These are phyloP conservation scores for Salix suchowensis DNA, from an alignment of 345 rosid species.

Conservation along the genomic window DNA sequence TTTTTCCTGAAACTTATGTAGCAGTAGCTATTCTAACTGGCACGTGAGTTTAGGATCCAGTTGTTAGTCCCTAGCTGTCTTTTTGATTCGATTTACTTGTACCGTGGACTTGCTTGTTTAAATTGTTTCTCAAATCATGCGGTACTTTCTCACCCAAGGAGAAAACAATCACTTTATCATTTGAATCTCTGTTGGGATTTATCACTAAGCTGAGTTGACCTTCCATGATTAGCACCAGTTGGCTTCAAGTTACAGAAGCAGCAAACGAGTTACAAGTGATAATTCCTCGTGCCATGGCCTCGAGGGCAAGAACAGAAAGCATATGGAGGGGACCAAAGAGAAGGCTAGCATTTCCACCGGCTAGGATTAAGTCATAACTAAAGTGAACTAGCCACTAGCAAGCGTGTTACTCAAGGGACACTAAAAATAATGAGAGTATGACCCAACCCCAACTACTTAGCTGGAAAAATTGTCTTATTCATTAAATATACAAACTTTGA, in stretches of 20 bases:
- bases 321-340: conserved; percentile 6
- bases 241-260: neutral
- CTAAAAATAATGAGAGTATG: neutral
- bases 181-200: too few species aligned
- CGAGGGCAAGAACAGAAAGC: conserved; percentile 2
- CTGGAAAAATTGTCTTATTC: neutral
- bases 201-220: neutral
- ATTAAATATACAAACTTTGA: neutral
- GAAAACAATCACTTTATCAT: too few species aligned
- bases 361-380: neutral
- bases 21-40: neutral
- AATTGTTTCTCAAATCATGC: too few species aligned
- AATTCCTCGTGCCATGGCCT: neutral
- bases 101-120: too few species aligned
- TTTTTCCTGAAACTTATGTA: neutral
- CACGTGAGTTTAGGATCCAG: too few species aligned
- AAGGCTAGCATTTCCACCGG: neutral
- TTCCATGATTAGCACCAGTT: neutral
- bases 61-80: too few species aligned
- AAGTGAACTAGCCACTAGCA: neutral
- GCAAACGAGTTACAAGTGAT: neutral
- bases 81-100: too few species aligned
- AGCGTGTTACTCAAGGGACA: conserved; percentile 20
- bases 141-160: too few species aligned
- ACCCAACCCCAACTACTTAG: neutral